These are phyloP conservation scores for Ophiostoma novo-ulmi DNA, from an alignment of 2,329 filamentous ascomycete species.

Conservation along the genomic window DNA sequence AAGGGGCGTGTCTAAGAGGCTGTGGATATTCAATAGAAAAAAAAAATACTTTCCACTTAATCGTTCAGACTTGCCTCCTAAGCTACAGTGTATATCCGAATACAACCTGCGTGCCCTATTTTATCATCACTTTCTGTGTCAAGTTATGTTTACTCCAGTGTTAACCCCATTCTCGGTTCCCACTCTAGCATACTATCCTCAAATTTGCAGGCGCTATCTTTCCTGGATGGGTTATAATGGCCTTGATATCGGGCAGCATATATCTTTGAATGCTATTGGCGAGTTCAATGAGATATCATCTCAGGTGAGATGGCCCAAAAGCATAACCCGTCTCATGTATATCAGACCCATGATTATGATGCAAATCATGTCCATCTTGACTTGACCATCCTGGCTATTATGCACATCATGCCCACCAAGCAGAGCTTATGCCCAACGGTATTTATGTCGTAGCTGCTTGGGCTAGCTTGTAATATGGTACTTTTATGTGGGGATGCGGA, in stretches of 20 bases:
- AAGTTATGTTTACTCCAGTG: background rate
- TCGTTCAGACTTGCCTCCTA: background rate
- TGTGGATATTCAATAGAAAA: background rate
- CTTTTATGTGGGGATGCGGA: background rate
- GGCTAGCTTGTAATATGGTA: background rate
- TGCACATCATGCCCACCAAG: background rate
- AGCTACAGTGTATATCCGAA: slow-evolving; percentile 1
- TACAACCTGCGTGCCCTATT: background rate
- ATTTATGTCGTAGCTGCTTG: background rate
- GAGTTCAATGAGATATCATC: background rate
- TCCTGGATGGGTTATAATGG: background rate
- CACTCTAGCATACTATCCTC: background rate
- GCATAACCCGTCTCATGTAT: background rate
- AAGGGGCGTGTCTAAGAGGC: background rate
- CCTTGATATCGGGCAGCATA: background rate
- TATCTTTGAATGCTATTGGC: background rate
- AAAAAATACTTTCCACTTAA: background rate
- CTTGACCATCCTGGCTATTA: background rate
- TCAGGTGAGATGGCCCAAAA: background rate
- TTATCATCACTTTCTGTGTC: background rate
- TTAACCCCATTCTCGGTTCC: background rate
- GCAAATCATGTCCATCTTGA: background rate
- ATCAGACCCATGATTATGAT: background rate
- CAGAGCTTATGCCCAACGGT: background rate
- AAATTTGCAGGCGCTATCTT: background rate